These are phyloP conservation scores for Jatropha curcas DNA, from an alignment of 345 rosid genomes.

Conservation along the genomic window DNA sequence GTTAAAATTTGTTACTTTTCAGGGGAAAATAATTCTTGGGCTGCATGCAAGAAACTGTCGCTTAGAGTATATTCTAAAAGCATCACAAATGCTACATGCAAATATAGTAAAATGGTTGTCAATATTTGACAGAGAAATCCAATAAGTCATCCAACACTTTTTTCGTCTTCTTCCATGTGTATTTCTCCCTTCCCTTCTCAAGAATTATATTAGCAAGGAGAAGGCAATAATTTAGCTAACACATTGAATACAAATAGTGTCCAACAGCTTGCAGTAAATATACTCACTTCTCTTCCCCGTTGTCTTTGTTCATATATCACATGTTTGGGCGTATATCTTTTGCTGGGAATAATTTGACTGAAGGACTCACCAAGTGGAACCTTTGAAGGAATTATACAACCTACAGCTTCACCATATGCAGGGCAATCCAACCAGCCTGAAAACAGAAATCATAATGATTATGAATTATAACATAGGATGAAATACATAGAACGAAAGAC, in stretches of 20 bases:
- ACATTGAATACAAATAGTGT: background rate
- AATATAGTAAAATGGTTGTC: background rate
- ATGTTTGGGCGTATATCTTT: slow-evolving; percentile 93
- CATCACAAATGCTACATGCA: background rate
- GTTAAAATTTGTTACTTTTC: background rate
- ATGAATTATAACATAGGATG: background rate
- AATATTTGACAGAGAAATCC: background rate
- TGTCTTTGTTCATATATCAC: slow-evolving; percentile 73
- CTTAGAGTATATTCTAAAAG: background rate
- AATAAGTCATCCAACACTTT: background rate
- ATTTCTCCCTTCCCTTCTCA: background rate
- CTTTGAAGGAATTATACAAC: slow-evolving; percentile 76
- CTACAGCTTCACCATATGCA: slow-evolving; percentile 63
- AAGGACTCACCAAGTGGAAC: slow-evolving; percentile 83
- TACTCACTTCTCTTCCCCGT: slow-evolving; percentile 69
- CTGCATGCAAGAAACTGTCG: background rate
- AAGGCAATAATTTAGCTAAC: background rate
- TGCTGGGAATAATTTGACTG: slow-evolving; percentile 65
- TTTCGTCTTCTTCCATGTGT: background rate
- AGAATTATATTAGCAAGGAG: background rate
- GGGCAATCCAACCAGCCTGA: slow-evolving; percentile 97
- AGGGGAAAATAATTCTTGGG: background rate
- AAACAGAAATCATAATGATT: background rate
- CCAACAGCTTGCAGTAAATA: background rate
- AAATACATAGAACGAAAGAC: background rate